Percentiles rank a stretch among this genome's conserved stretches.
These are phyloP conservation scores for Penicillium brevicompactum DNA, from an alignment of 2,329 filamentous ascomycete species.

Conservation along the genomic window DNA sequence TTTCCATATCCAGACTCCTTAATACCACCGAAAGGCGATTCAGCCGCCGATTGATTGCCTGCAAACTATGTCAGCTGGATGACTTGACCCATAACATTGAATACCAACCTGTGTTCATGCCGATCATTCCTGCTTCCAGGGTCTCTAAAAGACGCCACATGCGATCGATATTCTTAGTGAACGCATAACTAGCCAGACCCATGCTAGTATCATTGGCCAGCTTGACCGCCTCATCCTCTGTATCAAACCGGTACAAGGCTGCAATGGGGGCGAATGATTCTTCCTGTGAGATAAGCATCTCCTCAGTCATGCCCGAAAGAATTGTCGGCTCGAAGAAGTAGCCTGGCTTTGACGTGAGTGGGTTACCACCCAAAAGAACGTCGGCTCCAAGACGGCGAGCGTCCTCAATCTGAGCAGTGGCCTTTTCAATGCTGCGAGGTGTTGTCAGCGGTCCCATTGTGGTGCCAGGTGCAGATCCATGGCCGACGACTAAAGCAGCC, in stretches of 20 bases:
- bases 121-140: constrained; percentile 70
- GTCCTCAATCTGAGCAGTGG: constrained; percentile 62
- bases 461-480: constrained; percentile 56
- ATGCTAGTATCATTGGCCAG: constrained; percentile 65
- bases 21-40: constrained; percentile 68
- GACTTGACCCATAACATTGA: no score
- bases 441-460: constrained; percentile 65
- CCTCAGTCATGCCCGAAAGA: constrained; percentile 59
- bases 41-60: constrained; percentile 66
- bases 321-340: constrained; percentile 74
- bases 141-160: constrained; percentile 68
- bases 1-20: constrained; percentile 71
- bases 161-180: constrained; percentile 68
- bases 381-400: constrained; percentile 65
- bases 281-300: constrained; percentile 61
- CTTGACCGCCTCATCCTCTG: constrained; percentile 64
- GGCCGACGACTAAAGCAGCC: constrained; percentile 58
- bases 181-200: constrained; percentile 68
- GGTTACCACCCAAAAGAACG: constrained; percentile 61
- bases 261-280: constrained; percentile 68
- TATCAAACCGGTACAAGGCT: constrained; percentile 66
- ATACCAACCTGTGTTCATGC: constrained; percentile 60
- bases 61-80: not conserved
- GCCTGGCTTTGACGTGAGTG: constrained; percentile 54
- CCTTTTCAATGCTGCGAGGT: constrained; percentile 58